Evolutionary conservation across 345 rosid species (phyloP), one percentile per base, ranked within the genome.

Genomic region (Tarenaya hassleriana): DNA sequence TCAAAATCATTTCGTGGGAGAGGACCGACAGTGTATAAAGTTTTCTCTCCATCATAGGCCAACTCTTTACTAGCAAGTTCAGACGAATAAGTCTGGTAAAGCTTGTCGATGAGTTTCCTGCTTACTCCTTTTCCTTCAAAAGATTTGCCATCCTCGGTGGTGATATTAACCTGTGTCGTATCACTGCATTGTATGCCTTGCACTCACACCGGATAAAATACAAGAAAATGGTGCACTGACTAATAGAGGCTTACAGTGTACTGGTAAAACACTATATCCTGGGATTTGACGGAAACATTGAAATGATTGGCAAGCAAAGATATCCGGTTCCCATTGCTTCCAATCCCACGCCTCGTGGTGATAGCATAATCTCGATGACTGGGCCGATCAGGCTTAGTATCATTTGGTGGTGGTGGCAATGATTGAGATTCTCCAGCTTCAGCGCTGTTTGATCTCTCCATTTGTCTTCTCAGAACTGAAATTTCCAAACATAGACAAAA

Each of bases 1-100:
- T 80, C 77, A 34, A 68, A 64, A 52, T 75, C 77, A 35, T 74
- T 75, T 31, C 68, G 80, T 20, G 92, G 96, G 50, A 91, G 67
- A 69, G 88, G 77, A 56, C 92, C 96, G 56, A 77, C 82, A 5
- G 95, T 84, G 35, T 78, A 91, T 67, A 91, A 40, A 49, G 63
- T 69, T 58, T 72, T 82, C 42, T 82, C 95, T 29, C 98, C 96
- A 73, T 91, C 98, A 63, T 82, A 91, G 12, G 87, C 92, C 66
- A 84, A 68, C 34, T 55, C 67, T 61, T 76, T 91, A 46, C 75
- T 68, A 50, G 57, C 73, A 41, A 86, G 79, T 32, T 80, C 94
- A 34, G 82, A 68, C 29, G 73, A 62, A 69, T 82, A 91, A 1
- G 81, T 84, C 60, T 71, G 75, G 73, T 77, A 77, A 51, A 87